Conservation (phyloP, 2,329 filamentous ascomycete species). For the Calonectria pseudoreteaudii region DNA sequence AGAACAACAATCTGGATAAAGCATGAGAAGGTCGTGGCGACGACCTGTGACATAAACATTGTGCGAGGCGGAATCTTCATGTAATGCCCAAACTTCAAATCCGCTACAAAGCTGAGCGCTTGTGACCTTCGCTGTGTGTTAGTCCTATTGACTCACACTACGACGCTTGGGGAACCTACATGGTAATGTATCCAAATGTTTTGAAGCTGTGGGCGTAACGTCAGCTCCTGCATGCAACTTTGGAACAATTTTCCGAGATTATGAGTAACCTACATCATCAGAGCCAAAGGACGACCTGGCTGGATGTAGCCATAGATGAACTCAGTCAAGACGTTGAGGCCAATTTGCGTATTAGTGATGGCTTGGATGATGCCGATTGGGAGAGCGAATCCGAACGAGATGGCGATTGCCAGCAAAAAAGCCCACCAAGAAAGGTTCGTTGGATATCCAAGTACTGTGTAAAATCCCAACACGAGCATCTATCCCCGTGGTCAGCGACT, state of each 20-base stretch:
- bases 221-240: not conserved
- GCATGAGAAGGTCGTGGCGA: conserved; percentile 74
- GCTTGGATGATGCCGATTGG: conserved; percentile 79
- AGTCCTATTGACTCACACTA: not conserved
- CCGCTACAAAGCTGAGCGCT: conserved; percentile 72
- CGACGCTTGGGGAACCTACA: conserved; percentile 48
- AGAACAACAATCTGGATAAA: conserved; percentile 75
- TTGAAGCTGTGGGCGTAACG: conserved; percentile 61
- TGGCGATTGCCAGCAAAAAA: conserved; percentile 73
- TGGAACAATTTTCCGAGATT: no score
- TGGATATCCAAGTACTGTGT: conserved; percentile 69
- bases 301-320: conserved; percentile 82
- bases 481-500: conserved; percentile 40
- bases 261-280: conserved; percentile 71
- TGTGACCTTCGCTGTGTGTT: conserved; percentile 58
- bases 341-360: conserved; percentile 77
- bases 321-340: conserved; percentile 80
- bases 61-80: conserved; percentile 77
- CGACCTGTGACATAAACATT: conserved; percentile 75
- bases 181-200: conserved; percentile 72
- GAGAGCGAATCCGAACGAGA: conserved; percentile 73
- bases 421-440: conserved; percentile 81
- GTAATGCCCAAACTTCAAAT: conserved; percentile 79
- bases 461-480: conserved; percentile 66
- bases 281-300: conserved; percentile 75